A percentile compares a stretch with the other conserved stretches of the same genome.
phyloP scores from a whole-genome alignment of 352 stramenopile species.

The Phytopythium sindhum region DNA sequence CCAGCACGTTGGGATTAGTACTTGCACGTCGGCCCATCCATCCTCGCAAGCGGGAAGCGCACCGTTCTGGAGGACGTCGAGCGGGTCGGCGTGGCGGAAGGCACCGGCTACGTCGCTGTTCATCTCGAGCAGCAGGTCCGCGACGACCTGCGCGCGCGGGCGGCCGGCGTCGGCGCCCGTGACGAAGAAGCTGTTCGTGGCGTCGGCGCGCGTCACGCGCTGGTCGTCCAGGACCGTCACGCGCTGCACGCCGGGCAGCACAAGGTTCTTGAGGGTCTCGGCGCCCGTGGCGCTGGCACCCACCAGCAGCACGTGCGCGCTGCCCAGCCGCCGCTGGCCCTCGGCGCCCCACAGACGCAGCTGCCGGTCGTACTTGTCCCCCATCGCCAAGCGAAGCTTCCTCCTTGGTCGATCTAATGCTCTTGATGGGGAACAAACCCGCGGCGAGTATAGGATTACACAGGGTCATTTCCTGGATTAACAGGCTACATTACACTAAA shows the following conservation, averaged over 20 bases:
- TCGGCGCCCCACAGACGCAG: slow-evolving; percentile 96
- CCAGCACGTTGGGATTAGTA: too few relatives aligned
- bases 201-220: slow-evolving; percentile 62
- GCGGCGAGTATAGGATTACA: too few relatives aligned
- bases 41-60: background rate
- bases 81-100: slow-evolving; percentile 37
- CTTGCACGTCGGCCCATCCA: too few relatives aligned
- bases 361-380: slow-evolving; percentile 99
- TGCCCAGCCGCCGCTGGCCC: slow-evolving; percentile 89
- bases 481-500: too few relatives aligned
- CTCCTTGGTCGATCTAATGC: background rate
- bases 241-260: slow-evolving; percentile 83
- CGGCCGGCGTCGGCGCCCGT: slow-evolving; percentile 39
- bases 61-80: slow-evolving; percentile 46
- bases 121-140: slow-evolving; percentile 91
- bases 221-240: slow-evolving; percentile 95
- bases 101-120: slow-evolving; percentile 92
- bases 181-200: slow-evolving; percentile 95
- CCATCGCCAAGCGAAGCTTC: slow-evolving; percentile 12
- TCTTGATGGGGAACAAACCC: background rate
- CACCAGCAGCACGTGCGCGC: slow-evolving; percentile 90
- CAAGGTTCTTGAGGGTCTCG: slow-evolving; percentile 98
- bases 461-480: too few relatives aligned
- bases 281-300: slow-evolving; percentile 90
- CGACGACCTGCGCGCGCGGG: slow-evolving; percentile 77